These are phyloP conservation scores for Porcisia deanei DNA, from an alignment of 208 protist genomes.

Conservation along the genomic window DNA sequence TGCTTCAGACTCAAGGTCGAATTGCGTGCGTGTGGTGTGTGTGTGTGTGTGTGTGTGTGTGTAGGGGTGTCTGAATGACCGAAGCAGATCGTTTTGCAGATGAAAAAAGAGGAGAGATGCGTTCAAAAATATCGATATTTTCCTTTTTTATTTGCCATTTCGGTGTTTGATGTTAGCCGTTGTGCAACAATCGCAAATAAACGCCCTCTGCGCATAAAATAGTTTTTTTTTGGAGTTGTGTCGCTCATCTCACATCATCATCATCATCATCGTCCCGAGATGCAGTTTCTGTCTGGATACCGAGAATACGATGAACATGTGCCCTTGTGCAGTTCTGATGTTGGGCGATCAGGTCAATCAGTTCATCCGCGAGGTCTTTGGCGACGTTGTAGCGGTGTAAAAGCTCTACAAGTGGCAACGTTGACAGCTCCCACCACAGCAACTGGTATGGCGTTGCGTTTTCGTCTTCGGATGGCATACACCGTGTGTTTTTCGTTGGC, in stretches of 20 bases:
- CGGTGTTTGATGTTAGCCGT: too few species aligned
- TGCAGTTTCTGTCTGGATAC: slow-evolving; percentile 2
- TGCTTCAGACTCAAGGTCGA: not conserved
- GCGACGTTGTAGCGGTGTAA: slow-evolving; percentile 49
- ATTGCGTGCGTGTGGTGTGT: not conserved
- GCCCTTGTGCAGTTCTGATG: slow-evolving; percentile 24
- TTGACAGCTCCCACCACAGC: slow-evolving; percentile 2
- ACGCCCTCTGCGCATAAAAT: not conserved
- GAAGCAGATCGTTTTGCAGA: slow-evolving; percentile 1
- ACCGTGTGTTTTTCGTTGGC: not conserved
- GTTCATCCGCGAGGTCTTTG: slow-evolving; percentile 34
- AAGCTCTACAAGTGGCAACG: slow-evolving; percentile 13
- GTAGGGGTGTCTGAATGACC: not conserved
- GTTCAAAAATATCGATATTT: not conserved
- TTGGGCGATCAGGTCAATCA: slow-evolving; percentile 37
- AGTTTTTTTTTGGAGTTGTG: not conserved
- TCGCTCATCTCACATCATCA: not conserved
- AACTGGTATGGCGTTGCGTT: slow-evolving; percentile 1
- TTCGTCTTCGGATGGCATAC: not conserved
- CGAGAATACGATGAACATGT: slow-evolving; percentile 33
- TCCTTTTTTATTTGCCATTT: not conserved
- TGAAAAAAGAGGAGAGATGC: not conserved
- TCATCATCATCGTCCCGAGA: not conserved
- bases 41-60: not conserved
- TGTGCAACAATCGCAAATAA: not conserved